Base-by-base conservation (phyloP, 371 early-diverging fungal genomes). In the Lichtheimia corymbifera region DNA sequence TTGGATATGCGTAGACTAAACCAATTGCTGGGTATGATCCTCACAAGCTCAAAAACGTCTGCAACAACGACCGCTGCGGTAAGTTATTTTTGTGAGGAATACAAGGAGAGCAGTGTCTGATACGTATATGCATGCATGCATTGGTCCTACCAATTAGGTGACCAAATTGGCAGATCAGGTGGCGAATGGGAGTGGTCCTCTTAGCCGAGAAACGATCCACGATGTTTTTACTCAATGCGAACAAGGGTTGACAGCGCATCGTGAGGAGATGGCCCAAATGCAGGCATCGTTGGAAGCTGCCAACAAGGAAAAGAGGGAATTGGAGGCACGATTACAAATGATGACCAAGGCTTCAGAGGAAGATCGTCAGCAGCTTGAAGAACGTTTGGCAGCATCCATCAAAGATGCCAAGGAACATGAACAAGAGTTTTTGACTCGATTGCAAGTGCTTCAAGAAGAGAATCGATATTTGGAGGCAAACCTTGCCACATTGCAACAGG, bases 201-300 rank as follows among this genome's bases (percentile, higher is more conserved):
- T 41, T 15, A 43, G 40, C 17, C 50, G 42, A 2, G 58, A 49
- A 2, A 73, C 71, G 0, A 70, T 77, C 62, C 61, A 53, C 9
- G 74, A 74, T 40, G 73, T 77, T 0, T 68, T 74, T 17, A 66
- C 66, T 27, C 73, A 70, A 44, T 74, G 74, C 41, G 74, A 74
- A 60, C 62, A 74, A 55, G 69, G 65, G 0, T 63, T 74, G 14
- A 43, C 67, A 0, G 67, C 63, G 5, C 68, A 70, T 43, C 53
- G 59, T n/a, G 59, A 64, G 18, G 54, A 53, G 27, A 44, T 58
- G 54, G 14, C 47, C 43, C 25, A 20, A 25, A 47, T 49, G 14
- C 20, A 59, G 44, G 20, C 24, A 22, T 22, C 42, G 7, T 24
- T 53, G 4, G 22, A 41, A 30, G 27, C 14, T 11, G 17, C 53